These are phyloP conservation scores for Pleurotus tuber-regium DNA, from an alignment of 768 basidiomycete genomes.

Conservation along the genomic window DNA sequence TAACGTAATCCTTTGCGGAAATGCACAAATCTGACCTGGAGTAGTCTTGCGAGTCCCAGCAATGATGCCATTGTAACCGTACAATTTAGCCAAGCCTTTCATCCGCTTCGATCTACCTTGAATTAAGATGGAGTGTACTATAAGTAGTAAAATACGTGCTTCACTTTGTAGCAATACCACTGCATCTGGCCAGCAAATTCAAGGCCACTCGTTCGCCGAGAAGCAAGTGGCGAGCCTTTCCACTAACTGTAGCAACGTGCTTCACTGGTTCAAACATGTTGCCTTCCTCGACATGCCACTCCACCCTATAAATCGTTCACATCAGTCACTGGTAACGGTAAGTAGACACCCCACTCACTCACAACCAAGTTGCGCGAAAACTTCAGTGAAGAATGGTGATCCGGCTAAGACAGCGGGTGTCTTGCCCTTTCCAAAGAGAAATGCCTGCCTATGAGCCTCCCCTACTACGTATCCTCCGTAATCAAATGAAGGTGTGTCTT, in stretches of 20 bases:
- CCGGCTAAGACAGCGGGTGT: conserved; percentile 83
- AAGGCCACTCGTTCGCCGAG: conserved; percentile 92
- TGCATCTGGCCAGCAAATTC: conserved; percentile 91
- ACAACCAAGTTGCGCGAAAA: conserved; percentile 88
- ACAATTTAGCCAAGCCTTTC: conserved; percentile 71
- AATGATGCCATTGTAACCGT: conserved; percentile 83
- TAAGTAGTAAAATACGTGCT: conserved; percentile 19
- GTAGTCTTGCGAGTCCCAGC: conserved; percentile 98
- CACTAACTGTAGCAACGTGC: conserved; percentile 88
- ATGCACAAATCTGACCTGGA: conserved; percentile 49
- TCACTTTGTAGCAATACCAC: conserved; percentile 94
- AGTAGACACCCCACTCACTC: conserved; percentile 51
- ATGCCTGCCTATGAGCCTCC: conserved; percentile 81
- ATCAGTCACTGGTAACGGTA: background rate
- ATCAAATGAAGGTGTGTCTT: conserved; percentile 96
- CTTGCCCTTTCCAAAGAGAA: conserved; percentile 87
- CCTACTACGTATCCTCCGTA: conserved; percentile 97
- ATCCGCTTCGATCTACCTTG: conserved; percentile 71
- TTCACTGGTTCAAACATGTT: conserved; percentile 75
- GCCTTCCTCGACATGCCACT: conserved; percentile 92
- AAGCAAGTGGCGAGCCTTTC: conserved; percentile 83
- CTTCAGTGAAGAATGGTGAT: conserved; percentile 92
- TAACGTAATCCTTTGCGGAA: background rate
- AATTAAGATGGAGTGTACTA: conserved; percentile 9
- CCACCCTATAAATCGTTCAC: conserved; percentile 65